Percentiles rank a stretch among this genome's conserved stretches.
phyloP scores from a whole-genome alignment of 257 asterid species.

The Schizonepeta tenuifolia region DNA sequence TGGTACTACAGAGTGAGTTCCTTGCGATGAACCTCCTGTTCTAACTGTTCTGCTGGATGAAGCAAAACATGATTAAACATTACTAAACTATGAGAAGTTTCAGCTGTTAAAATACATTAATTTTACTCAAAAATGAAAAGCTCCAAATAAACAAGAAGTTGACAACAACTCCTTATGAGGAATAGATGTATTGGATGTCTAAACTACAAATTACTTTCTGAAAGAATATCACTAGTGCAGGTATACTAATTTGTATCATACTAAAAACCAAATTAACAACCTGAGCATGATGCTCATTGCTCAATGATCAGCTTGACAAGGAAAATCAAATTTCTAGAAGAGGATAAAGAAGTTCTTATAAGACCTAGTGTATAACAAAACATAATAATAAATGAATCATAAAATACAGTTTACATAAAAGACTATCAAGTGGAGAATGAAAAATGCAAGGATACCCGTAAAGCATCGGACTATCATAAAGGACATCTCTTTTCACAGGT shows the following conservation, averaged over 20 bases:
- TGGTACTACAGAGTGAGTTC: slow-evolving; percentile 76
- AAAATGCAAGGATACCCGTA: slow-evolving; percentile 59
- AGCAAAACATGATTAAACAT: slow-evolving; percentile 17
- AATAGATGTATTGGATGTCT: not conserved
- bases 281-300: not conserved
- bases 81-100: not conserved
- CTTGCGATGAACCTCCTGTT: slow-evolving; percentile 61
- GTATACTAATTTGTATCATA: not conserved
- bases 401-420: not conserved
- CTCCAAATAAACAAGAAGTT: not conserved
- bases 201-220: not conserved
- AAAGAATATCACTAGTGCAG: not conserved
- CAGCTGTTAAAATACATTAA: not conserved
- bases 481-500: slow-evolving; percentile 93
- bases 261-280: not conserved
- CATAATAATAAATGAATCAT: not conserved
- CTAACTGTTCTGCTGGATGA: slow-evolving; percentile 52
- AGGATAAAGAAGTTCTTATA: not conserved
- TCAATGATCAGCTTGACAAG: slow-evolving; percentile 12
- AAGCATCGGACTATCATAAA: slow-evolving; percentile 66
- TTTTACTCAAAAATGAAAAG: slow-evolving; percentile 1
- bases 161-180: not conserved
- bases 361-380: not conserved
- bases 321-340: slow-evolving; percentile 9
- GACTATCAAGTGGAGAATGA: slow-evolving; percentile 15